These are phyloP conservation scores for Annona cherimola DNA, from an alignment of 164 flowering plant genomes.

Conservation along the genomic window DNA sequence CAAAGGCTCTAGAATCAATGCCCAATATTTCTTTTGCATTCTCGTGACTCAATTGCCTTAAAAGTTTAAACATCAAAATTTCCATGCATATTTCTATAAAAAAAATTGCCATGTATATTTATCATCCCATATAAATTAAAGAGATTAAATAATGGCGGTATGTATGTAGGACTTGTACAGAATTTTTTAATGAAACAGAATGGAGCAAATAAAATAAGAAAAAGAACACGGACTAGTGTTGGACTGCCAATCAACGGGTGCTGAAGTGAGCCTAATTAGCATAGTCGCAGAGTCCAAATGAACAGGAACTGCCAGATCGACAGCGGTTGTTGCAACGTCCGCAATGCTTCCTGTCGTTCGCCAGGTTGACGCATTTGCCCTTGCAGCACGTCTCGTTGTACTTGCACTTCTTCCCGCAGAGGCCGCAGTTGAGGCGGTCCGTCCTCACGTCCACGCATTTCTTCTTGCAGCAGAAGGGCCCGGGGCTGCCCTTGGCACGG, in stretches of 20 bases:
- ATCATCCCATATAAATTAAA: background rate
- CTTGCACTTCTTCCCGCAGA: slow-evolving; percentile 30
- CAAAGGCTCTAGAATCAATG: too few relatives aligned
- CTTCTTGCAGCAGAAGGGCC: slow-evolving; percentile 28
- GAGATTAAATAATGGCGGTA: background rate
- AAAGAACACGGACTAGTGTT: background rate
- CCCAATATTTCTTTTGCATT: too few relatives aligned
- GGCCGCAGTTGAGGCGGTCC: slow-evolving; percentile 23
- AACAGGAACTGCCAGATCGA: slow-evolving; percentile 18
- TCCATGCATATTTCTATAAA: background rate
- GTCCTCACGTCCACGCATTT: slow-evolving; percentile 19
- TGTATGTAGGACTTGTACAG: background rate
- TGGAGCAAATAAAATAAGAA: background rate
- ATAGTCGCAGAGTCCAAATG: slow-evolving; percentile 28
- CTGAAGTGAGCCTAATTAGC: slow-evolving; percentile 1
- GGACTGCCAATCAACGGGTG: background rate
- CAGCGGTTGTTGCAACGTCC: slow-evolving; percentile 28
- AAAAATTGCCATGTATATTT: too few relatives aligned
- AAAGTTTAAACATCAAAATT: too few relatives aligned
- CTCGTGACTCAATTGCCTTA: too few relatives aligned
- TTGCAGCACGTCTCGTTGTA: slow-evolving; percentile 23
- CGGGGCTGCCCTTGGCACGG: slow-evolving; percentile 15
- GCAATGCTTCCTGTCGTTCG: slow-evolving; percentile 18
- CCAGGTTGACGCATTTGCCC: slow-evolving; percentile 26
- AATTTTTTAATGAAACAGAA: background rate